Conservation (phyloP, 1,139 yeast species). For the Pichia terricola region DNA sequence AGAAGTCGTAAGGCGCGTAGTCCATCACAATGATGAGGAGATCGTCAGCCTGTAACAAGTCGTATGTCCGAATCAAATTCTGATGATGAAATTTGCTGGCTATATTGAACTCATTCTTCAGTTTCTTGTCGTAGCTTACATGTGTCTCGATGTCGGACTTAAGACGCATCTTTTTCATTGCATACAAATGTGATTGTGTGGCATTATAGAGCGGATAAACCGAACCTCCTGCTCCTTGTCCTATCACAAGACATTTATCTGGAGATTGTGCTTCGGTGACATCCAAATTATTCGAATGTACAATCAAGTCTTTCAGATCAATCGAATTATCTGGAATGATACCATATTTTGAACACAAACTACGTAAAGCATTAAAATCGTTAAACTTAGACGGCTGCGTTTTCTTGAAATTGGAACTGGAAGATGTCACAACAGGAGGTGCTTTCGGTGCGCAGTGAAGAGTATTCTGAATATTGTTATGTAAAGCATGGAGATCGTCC, state of each 20-base stretch:
- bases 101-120: slow-evolving; percentile 56
- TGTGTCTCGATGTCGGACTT: slow-evolving; percentile 43
- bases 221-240: slow-evolving; percentile 74
- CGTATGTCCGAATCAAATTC: slow-evolving; percentile 56
- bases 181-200: slow-evolving; percentile 37
- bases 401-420: too few species aligned
- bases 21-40: slow-evolving; percentile 62
- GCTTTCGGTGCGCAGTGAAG: not conserved
- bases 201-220: slow-evolving; percentile 32
- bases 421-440: not conserved
- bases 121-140: slow-evolving; percentile 49
- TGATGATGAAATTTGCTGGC: slow-evolving; percentile 54
- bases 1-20: slow-evolving; percentile 65
- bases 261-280: slow-evolving; percentile 24
- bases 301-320: slow-evolving; percentile 7
- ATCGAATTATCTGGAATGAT: slow-evolving; percentile 32
- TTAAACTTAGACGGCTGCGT: slow-evolving; percentile 7
- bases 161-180: slow-evolving; percentile 60
- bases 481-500: slow-evolving; percentile 1
- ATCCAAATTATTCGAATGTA: not conserved
- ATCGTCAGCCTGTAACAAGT: slow-evolving; percentile 45
- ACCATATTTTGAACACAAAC: slow-evolving; percentile 42
- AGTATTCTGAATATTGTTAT: not conserved
- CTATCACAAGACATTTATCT: slow-evolving; percentile 28
- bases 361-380: slow-evolving; percentile 10